Conservation (phyloP, 176 grass and related monocot species). For the Carex pumila region DNA sequence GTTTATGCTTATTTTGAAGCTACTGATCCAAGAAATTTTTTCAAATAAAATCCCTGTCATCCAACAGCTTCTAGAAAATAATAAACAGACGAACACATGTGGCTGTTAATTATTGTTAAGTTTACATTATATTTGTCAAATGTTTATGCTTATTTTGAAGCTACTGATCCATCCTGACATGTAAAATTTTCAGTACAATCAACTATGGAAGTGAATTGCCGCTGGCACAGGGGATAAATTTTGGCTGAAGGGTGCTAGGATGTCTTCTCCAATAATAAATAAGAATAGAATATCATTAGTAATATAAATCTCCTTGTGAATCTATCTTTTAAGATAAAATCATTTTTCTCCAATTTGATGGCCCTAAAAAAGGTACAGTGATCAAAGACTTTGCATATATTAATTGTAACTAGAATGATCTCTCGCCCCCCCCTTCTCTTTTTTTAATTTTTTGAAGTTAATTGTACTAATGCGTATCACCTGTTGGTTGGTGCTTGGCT, state of each 20-base stretch:
- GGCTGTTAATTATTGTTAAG: not conserved
- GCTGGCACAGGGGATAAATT: conserved; percentile 93
- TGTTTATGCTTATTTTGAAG: conserved; percentile 2
- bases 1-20: not conserved
- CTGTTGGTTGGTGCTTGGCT: too few species aligned
- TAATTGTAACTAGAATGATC: not conserved
- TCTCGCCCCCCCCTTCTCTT: not conserved
- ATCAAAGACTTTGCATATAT: not conserved
- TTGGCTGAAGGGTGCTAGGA: conserved; percentile 30
- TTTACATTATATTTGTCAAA: not conserved
- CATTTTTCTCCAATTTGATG: not conserved
- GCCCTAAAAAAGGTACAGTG: not conserved
- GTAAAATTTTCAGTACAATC: conserved; percentile 63
- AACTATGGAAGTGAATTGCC: conserved; percentile 97
- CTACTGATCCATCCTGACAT: not conserved
- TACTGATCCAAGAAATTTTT: not conserved
- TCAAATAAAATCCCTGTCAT: too few species aligned
- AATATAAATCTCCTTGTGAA: not conserved
- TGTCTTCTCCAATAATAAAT: not conserved
- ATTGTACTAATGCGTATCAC: too few species aligned
- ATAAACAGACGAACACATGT: not conserved
- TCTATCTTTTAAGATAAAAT: not conserved
- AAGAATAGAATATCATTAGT: not conserved
- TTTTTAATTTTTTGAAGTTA: too few species aligned
- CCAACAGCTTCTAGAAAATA: not conserved